Evolutionary conservation across 257 asterid species (phyloP), one percentile per base, ranked within the genome.

Genomic region (Penstemon newberryi): DNA sequence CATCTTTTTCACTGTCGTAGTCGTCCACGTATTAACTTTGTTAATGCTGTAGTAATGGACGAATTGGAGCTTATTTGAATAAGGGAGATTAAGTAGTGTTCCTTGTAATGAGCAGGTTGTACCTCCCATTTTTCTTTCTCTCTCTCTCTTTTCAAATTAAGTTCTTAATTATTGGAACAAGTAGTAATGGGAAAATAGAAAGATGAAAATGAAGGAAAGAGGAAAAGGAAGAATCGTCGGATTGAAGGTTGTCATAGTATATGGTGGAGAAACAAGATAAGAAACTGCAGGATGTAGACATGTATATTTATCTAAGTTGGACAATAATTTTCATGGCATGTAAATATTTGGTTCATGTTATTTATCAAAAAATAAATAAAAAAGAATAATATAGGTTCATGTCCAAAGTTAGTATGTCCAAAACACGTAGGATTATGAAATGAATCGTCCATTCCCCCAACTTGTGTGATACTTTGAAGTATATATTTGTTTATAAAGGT

Each of bases 191-290:
- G 41, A 51, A 9, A 44, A 10, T 43, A 63, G 60, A 66, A 38
- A 53, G 47, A 53, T 2, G 43, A 43, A 42, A 60, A 51, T 50
- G 39, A 18, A 59, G 61, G 46, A 7, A 0, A 44, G 19, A 5
- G 60, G 19, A 61, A 19, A 51, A 8, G 51, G 42, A 7, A 9
- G 47, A 70, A 12, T 15, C 18, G 18, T n/a, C 43, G 41, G 60
- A 57, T 38, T 64, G 70, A 61, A 70, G 75, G 75, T 51, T 67
- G 49, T 63, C 6, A 8, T 43, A 45, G 37, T 56, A 73, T 80
- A 60, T 72, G 83, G 83, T 66, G 47, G 71, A 66, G 4, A 75
- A 69, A 49, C 38, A 78, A 75, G 86, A 81, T 81, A 78, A 78
- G 81, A 65, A 52, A 51, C 33, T 33, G 46, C 2, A 25, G 33